These are phyloP conservation scores for Hibiscus trionum DNA, from an alignment of 345 rosid species.

Conservation along the genomic window DNA sequence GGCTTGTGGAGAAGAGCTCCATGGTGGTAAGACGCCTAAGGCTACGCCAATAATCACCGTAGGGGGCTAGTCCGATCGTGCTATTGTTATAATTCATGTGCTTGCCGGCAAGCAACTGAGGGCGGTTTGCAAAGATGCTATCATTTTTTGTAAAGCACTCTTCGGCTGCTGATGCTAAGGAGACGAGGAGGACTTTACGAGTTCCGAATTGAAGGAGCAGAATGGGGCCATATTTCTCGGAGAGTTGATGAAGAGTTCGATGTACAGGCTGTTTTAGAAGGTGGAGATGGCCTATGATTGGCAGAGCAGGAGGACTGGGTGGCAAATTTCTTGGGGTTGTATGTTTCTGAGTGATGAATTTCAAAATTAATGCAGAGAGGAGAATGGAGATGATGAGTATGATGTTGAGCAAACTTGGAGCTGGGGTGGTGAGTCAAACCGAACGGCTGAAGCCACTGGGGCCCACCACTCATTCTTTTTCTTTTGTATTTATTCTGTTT, in stretches of 20 bases:
- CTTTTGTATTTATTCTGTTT: no score
- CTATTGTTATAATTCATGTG: constrained; percentile 30
- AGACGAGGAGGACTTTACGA: constrained; percentile 27
- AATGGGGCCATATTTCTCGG: background rate
- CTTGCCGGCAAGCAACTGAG: constrained; percentile 30
- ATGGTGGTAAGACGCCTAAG: constrained; percentile 37
- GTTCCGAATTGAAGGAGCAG: background rate
- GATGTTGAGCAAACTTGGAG: no score
- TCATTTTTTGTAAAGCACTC: constrained; percentile 53
- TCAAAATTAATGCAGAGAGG: no score
- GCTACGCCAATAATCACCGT: constrained; percentile 44
- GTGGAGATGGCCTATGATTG: background rate
- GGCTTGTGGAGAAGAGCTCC: constrained; percentile 34
- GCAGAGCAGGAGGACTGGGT: background rate
- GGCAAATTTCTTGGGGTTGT: background rate
- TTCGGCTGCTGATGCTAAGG: constrained; percentile 33
- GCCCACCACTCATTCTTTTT: no score
- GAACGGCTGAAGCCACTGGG: no score
- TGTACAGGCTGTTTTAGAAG: background rate
- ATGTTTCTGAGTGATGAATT: background rate
- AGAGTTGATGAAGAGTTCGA: background rate
- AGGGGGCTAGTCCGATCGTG: constrained; percentile 25
- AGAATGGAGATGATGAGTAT: no score
- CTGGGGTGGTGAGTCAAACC: no score
- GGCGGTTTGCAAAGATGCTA: constrained; percentile 41